Evolutionary conservation across 2,329 filamentous ascomycete species (phyloP), one percentile per base, ranked within the genome.

Genomic region (Aureobasidium sp.): DNA sequence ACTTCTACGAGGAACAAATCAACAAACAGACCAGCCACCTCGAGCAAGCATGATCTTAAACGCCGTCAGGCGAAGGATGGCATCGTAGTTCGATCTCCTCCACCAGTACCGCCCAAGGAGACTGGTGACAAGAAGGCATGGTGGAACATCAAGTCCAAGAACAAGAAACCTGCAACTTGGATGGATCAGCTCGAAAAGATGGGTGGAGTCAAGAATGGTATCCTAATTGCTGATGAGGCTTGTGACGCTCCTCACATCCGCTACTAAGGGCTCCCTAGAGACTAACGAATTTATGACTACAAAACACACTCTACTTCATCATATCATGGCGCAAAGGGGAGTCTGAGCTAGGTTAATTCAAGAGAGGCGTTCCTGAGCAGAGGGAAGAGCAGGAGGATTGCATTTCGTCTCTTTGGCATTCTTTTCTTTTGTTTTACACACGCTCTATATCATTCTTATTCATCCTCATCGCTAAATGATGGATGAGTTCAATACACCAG

Each of bases 171-270:
- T 47, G 71, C 72, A 50, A 51, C 23, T 7, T 77, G 75, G 75
- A 77, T 77, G 75, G 72, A 76, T 17, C 70, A 72, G 62, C 66
- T 77, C 26, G 73, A 76, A 53, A 74, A 73, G 63, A 68, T 74
- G 20, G 53, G 52, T 23, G 76, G 76, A 2, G 69, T 76, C n/a
- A 75, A 71, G 55, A 71, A 71, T 41, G 76, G 76, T 17, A 69
- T 77, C 13, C 63, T 79, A 56, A 67, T 71, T 36, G 66, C 70
- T 13, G 76, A 77, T 64, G 75, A 79, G 64, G 67, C 63, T 41
- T 66, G 67, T 41, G 65, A 64, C 4, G 59, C 68, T 13, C 70
- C 69, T 12, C 65, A 69, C 46, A 67, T 70, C 32, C 65, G 68
- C 15, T 63, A 63, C 29, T 61, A 17, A 61, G 17, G 27, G 9